phyloP scores from a whole-genome alignment of 371 early-diverging fungal species.

The Mortierella sp. region DNA sequence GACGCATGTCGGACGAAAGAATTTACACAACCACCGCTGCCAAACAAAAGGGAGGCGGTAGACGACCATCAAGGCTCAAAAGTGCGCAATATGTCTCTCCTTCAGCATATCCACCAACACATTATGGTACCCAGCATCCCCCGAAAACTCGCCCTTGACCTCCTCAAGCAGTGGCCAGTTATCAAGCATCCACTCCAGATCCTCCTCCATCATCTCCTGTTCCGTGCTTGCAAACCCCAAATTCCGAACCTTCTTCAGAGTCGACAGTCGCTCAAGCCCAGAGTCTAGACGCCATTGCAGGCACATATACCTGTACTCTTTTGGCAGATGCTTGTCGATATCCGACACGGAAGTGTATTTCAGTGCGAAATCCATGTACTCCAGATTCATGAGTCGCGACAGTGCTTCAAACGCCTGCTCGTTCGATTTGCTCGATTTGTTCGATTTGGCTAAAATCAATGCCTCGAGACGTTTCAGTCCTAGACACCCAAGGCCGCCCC shows the following conservation, averaged over 20 bases:
- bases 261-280: neutral
- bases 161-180: neutral
- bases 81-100: no score
- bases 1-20: no score
- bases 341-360: no score
- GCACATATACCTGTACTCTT: no score
- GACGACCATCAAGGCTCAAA: no score
- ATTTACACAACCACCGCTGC: no score
- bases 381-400: neutral
- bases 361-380: neutral
- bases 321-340: no score
- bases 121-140: neutral
- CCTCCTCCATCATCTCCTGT: neutral
- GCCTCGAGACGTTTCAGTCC: neutral
- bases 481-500: neutral
- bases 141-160: neutral
- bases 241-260: neutral
- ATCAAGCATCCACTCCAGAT: neutral
- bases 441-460: neutral
- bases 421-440: neutral
- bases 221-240: neutral
- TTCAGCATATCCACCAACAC: no score
- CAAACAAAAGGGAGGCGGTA: no score
- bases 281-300: neutral
- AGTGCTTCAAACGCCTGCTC: neutral